Base-by-base conservation (phyloP, 371 early-diverging fungal genomes). In the Rhizopus arrhizus region DNA sequence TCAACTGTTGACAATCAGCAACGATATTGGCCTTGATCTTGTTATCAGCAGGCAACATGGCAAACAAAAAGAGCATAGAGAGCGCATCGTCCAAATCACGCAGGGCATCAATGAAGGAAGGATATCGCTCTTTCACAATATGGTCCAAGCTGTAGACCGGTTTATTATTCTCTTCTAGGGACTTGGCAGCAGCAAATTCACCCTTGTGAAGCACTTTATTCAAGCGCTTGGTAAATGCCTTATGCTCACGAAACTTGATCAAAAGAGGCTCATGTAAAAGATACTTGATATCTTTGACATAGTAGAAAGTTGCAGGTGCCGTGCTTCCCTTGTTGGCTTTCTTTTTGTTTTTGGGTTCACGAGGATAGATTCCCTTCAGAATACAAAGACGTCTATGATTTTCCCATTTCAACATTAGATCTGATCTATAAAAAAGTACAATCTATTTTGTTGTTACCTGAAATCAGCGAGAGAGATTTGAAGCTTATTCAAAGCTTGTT, bases 281-380 rank as follows among this genome's bases (percentile, higher is more conserved):
- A 75, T 87, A 94, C 76, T 92, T 91, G 66, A 98, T 95, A 75
- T 98, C 99, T 77, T 97, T 96, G 62, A 89, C 77, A 81, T 90
- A 93, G 73, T 97, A 98, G 70, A 91, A 96, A 13, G 96, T 97
- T 7, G 89, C 81, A 29, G 91, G 89, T 34, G 89, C 89, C 9
- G 93, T 90, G 16, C 92, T 91, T n/a, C 96, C 96, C 74, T 91
- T 90, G 80, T 89, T 89, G 78, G 92, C 92, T 75, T 94, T 95
- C 83, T 95, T 95, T 70, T 91, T 90, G 82, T 91, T 94, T 62
- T 85, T 88, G 43, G 99, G 99, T 72, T 96, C 95, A 48, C 94
- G 91, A 15, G 99, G 99, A 78, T 97, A 97, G 62, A 98, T 92
- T 35, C 99, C 99, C 81, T 98, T 98, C 64, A 98, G 78, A 72